Conservation (phyloP, 139 green algal species). For the Penium margaritaceum region DNA sequence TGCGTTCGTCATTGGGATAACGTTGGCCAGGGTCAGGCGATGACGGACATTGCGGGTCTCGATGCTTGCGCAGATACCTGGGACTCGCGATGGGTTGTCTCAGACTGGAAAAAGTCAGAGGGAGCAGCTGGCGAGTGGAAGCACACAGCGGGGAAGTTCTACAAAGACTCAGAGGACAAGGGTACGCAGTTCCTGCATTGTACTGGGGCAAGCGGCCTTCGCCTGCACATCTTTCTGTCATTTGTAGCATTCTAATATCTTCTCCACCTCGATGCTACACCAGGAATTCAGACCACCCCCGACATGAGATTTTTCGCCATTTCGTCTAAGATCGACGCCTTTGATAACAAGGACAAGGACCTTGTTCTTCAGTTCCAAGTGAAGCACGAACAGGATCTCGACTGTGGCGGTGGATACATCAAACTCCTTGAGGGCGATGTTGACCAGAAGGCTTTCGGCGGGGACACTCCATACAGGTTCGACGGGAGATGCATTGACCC, state of each 20-base stretch:
- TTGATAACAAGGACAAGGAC: slow-evolving; percentile 76
- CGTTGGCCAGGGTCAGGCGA: too few relatives aligned
- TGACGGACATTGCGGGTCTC: too few relatives aligned
- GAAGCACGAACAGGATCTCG: slow-evolving; percentile 81
- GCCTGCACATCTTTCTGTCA: not conserved
- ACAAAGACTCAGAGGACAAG: slow-evolving; percentile 58
- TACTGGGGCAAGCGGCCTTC: not conserved
- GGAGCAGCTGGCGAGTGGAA: slow-evolving; percentile 64
- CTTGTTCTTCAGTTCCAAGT: slow-evolving; percentile 77
- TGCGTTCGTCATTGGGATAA: too few relatives aligned
- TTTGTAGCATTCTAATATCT: not conserved
- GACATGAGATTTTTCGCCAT: slow-evolving; percentile 73
- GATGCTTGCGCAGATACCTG: slow-evolving; percentile 51
- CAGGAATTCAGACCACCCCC: slow-evolving; percentile 68
- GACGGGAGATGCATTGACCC: not conserved
- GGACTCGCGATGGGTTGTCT: slow-evolving; percentile 65
- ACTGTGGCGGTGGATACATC: slow-evolving; percentile 86
- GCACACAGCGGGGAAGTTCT: slow-evolving; percentile 64
- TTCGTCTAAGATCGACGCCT: slow-evolving; percentile 57
- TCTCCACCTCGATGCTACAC: not conserved
- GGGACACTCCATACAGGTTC: slow-evolving; percentile 58
- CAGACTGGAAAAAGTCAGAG: slow-evolving; percentile 63
- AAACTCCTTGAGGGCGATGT: slow-evolving; percentile 68
- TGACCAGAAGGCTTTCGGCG: slow-evolving; percentile 67
- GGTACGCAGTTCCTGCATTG: slow-evolving; percentile 42